Conservation (phyloP, 2,329 filamentous ascomycete genomes). For the Parasarocladium wereldwijsianum region DNA sequence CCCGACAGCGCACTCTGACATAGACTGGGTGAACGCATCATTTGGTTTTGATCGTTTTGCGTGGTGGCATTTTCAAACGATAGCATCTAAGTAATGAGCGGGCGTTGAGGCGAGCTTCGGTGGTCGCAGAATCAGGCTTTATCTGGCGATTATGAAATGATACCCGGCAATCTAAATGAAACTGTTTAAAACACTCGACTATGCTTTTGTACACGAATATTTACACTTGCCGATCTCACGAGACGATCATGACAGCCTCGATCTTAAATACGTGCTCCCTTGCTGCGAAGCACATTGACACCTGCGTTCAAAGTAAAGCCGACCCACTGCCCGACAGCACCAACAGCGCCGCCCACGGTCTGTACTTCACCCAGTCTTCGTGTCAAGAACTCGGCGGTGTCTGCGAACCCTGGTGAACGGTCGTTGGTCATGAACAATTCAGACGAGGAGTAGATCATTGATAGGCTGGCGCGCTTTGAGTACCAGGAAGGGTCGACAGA, state of each 20-base stretch:
- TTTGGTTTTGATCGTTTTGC: no score
- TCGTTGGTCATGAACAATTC: constrained; percentile 96
- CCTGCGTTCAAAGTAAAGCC: constrained; percentile 65
- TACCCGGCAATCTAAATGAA: no score
- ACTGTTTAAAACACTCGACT: no score
- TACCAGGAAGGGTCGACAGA: constrained; percentile 86
- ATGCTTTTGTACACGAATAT: constrained; percentile 7
- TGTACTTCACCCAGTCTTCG: constrained; percentile 58
- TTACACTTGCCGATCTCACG: no score
- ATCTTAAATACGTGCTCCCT: constrained; percentile 70
- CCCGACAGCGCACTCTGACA: no score
- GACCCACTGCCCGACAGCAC: constrained; percentile 59
- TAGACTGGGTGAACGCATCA: no score
- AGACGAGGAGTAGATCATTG: constrained; percentile 50
- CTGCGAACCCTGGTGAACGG: constrained; percentile 51
- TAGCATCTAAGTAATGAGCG: no score
- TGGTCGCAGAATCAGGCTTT: no score
- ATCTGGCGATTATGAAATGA: no score
- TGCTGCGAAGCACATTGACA: constrained; percentile 75
- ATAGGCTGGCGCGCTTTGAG: constrained; percentile 40
- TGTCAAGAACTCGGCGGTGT: constrained; percentile 69
- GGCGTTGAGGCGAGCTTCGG: no score
- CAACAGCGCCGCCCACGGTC: constrained; percentile 44
- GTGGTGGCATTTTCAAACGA: no score
- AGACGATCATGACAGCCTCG: no score